These are phyloP conservation scores for Strigomonas galati DNA, from an alignment of 208 protist species.

Conservation along the genomic window DNA sequence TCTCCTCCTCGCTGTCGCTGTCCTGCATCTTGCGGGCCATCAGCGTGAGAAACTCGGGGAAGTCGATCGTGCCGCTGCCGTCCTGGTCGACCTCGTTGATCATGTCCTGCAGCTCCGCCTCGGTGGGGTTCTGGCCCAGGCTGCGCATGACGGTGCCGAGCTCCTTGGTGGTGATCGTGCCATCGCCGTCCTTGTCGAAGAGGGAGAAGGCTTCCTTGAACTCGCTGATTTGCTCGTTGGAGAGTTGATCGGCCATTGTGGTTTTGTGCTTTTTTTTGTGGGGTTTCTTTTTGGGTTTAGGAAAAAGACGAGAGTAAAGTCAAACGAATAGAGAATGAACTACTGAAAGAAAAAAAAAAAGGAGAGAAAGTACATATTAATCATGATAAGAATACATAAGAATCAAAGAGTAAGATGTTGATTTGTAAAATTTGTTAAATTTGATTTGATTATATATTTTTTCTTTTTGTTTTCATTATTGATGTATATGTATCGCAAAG, in stretches of 20 bases:
- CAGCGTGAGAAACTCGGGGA: slow-evolving; percentile 88
- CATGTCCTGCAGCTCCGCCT: slow-evolving; percentile 97
- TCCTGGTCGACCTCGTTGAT: slow-evolving; percentile 97
- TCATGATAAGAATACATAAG: not conserved
- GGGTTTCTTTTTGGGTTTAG: not conserved
- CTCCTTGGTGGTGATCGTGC: slow-evolving; percentile 98
- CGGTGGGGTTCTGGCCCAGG: slow-evolving; percentile 96
- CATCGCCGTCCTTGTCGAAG: slow-evolving; percentile 98
- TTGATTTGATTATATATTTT: not conserved
- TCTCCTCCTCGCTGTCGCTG: slow-evolving; percentile 91
- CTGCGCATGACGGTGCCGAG: slow-evolving; percentile 99
- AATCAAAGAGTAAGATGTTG: too few relatives aligned
- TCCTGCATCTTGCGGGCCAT: slow-evolving; percentile 91
- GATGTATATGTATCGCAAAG: not conserved
- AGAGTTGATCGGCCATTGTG: slow-evolving; percentile 85
- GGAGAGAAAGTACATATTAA: not conserved
- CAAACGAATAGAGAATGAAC: not conserved
- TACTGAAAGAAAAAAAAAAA: not conserved
- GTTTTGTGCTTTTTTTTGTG: slow-evolving; percentile 7
- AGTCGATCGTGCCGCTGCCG: slow-evolving; percentile 93
- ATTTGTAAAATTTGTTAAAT: too few relatives aligned
- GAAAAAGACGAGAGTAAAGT: not conserved
- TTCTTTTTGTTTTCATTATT: slow-evolving; percentile 5
- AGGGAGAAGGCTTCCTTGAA: slow-evolving; percentile 99
- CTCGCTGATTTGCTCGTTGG: slow-evolving; percentile 98